Conservation (phyloP, 805 yeast genomes). For the Grigorovia yakushimaensis region DNA sequence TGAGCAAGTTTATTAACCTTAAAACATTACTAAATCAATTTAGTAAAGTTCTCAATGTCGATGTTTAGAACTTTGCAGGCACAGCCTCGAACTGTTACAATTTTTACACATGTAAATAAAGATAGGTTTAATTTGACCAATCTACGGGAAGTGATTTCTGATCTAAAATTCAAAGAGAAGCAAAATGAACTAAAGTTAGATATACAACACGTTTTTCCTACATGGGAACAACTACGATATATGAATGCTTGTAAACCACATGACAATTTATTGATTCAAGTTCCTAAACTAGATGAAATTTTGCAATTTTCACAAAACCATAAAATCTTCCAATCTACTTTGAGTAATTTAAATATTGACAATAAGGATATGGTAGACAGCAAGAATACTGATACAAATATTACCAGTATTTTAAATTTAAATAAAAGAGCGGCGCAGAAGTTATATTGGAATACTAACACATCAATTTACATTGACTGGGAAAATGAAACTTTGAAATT, state of each 20-base stretch:
- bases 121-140: background rate
- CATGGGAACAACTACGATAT: conserved; percentile 23
- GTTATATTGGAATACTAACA: conserved; percentile 16
- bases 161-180: conserved; percentile 5
- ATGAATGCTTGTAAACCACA: conserved; percentile 13
- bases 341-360: conserved; percentile 10
- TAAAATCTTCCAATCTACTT: conserved; percentile 15
- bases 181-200: conserved; percentile 15
- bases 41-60: background rate
- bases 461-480: conserved; percentile 30
- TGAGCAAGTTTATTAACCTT: background rate
- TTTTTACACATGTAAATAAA: conserved; percentile 30
- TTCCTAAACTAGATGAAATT: conserved; percentile 13
- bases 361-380: background rate
- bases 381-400: background rate
- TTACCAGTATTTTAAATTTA: background rate
- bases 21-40: too few relatives aligned
- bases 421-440: background rate
- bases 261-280: conserved; percentile 8
- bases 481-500: conserved; percentile 13
- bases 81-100: background rate
- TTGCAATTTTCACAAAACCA: conserved; percentile 10
- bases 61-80: background rate
- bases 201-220: conserved; percentile 19
- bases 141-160: background rate